Evolutionary conservation across 805 yeast species (phyloP).

Genomic region (Teunomyces aglyptinius): DNA sequence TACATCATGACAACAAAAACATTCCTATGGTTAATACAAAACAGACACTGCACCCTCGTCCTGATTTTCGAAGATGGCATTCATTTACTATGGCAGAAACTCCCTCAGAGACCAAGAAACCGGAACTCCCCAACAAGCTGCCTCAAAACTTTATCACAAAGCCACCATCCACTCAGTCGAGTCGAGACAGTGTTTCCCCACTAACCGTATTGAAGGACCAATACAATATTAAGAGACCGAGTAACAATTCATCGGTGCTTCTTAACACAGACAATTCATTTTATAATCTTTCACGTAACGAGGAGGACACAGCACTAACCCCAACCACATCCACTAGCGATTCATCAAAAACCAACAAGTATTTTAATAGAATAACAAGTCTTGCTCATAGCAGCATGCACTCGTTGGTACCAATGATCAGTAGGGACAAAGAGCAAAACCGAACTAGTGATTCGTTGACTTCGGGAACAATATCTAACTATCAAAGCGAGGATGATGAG

Average conservation of each 20-base stretch:
- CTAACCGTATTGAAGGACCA: conserved; percentile 27
- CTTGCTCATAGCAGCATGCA: conserved; percentile 18
- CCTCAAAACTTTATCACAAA: neutral
- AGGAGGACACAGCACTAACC: neutral
- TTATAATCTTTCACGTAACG: conserved; percentile 3
- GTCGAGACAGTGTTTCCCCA: conserved; percentile 22
- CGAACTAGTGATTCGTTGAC: neutral
- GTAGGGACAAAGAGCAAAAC: neutral
- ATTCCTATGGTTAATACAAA: conserved; percentile 11
- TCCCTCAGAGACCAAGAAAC: neutral
- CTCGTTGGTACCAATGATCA: conserved; percentile 14
- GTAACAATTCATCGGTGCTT: neutral
- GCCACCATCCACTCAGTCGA: neutral
- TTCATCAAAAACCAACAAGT: neutral
- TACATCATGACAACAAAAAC: conserved; percentile 3
- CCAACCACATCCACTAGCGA: neutral
- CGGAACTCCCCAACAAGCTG: neutral
- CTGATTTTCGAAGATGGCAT: conserved; percentile 13
- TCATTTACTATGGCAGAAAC: conserved; percentile 7
- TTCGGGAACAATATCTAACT: conserved; percentile 11
- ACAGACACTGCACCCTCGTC: conserved; percentile 6
- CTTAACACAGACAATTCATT: conserved; percentile 21
- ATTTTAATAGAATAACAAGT: conserved; percentile 8
- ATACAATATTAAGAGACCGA: conserved; percentile 24
- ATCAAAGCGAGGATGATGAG: conserved; percentile 22